Evolutionary conservation across 2,329 filamentous ascomycete species (phyloP).

Genomic region (Westerdykella aurantiaca): DNA sequence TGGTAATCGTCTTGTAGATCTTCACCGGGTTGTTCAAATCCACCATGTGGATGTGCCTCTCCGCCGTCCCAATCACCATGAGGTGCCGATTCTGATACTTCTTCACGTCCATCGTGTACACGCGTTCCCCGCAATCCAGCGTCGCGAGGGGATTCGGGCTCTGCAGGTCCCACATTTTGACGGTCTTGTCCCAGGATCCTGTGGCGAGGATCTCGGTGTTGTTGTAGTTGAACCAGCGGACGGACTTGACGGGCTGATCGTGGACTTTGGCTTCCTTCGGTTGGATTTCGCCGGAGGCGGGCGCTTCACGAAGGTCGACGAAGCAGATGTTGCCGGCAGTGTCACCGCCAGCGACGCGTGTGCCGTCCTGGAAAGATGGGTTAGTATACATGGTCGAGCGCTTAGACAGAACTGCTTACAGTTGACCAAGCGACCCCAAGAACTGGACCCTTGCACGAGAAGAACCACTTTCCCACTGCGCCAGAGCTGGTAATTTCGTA

Average conservation of each 20-base stretch:
- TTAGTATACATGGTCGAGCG: conserved; percentile 9
- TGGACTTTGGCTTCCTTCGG: conserved; percentile 63
- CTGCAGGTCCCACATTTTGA: conserved; percentile 85
- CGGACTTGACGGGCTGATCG: conserved; percentile 73
- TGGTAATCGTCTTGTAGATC: conserved; percentile 95
- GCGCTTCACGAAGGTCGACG: conserved; percentile 64
- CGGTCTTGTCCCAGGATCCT: conserved; percentile 84
- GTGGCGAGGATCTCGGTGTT: conserved; percentile 80
- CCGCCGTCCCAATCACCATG: conserved; percentile 85
- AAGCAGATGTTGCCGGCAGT: conserved; percentile 88
- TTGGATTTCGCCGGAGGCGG: conserved; percentile 17
- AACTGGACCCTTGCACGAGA: conserved; percentile 81
- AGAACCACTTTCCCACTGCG: conserved; percentile 77
- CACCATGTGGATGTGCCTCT: conserved; percentile 93
- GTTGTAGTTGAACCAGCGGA: conserved; percentile 57
- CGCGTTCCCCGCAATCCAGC: conserved; percentile 65
- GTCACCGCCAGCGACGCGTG: conserved; percentile 78
- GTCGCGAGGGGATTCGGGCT: conserved; percentile 56
- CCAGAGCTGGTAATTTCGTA: conserved; percentile 85
- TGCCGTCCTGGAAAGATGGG: conserved; percentile 63
- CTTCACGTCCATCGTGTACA: conserved; percentile 88
- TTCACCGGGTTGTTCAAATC: conserved; percentile 82
- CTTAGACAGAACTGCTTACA: conserved; percentile 49
- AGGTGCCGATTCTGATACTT: conserved; percentile 55
- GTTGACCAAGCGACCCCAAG: conserved; percentile 82